Conservation (phyloP, 306 rosid genomes). For the Cucurbita pepo region DNA sequence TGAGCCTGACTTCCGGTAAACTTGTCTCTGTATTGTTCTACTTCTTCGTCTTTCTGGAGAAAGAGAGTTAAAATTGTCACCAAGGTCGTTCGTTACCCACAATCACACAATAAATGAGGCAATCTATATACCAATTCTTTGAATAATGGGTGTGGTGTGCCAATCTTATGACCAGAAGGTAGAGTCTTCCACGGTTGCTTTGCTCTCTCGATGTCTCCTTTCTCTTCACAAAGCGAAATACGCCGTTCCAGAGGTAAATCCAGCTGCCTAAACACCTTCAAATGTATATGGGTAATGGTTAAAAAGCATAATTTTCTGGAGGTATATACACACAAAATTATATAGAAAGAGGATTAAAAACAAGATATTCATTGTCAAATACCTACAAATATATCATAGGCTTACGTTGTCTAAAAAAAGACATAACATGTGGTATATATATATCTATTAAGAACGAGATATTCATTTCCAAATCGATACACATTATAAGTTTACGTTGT, state of each 20-base stretch:
- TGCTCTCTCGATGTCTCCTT: constrained; percentile 55
- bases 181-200: constrained; percentile 65
- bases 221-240: constrained; percentile 55
- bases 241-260: constrained; percentile 42
- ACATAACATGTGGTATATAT: not conserved
- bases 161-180: constrained; percentile 71
- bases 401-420: not conserved
- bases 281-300: constrained; percentile 1
- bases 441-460: no score
- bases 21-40: constrained; percentile 44
- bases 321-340: not conserved
- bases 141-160: constrained; percentile 75
- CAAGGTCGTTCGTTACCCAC: no score
- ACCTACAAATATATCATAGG: not conserved
- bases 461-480: no score
- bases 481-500: no score
- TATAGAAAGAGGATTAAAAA: not conserved
- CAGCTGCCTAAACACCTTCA: constrained; percentile 79
- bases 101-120: not conserved
- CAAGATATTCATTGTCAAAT: not conserved
- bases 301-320: not conserved
- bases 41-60: constrained; percentile 82
- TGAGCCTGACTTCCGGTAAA: constrained; percentile 98
- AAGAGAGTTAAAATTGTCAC: not conserved
- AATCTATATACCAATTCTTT: constrained; percentile 67